Conservation (phyloP, 2,329 filamentous ascomycete genomes). For the Mycogone perniciosa region DNA sequence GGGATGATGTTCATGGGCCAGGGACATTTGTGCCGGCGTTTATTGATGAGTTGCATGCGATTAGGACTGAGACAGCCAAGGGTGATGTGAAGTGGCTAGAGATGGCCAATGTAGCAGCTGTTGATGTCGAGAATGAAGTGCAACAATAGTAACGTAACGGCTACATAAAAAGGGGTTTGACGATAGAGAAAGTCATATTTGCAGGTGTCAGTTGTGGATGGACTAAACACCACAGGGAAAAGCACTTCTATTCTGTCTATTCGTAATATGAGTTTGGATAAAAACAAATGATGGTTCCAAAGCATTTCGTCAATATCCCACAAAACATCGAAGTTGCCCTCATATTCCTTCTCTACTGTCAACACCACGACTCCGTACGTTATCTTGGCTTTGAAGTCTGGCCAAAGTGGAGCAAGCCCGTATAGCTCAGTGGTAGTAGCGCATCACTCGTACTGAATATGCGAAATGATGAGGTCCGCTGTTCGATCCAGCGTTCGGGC, state of each 20-base stretch:
- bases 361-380: too few species aligned
- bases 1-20: conserved; percentile 63
- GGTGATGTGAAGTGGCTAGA: conserved; percentile 47
- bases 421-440: conserved; percentile 5
- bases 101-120: conserved; percentile 41
- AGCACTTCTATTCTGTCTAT: too few species aligned
- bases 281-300: too few species aligned
- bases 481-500: conserved; percentile 3
- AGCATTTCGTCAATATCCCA: too few species aligned
- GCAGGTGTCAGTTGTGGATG: too few species aligned
- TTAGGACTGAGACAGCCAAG: conserved; percentile 42
- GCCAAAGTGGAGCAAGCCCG: neutral
- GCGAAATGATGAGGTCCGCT: conserved; percentile 2
- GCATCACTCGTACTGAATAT: conserved; percentile 1
- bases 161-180: too few species aligned
- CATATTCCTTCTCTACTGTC: neutral
- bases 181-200: too few species aligned
- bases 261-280: too few species aligned
- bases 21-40: conserved; percentile 84
- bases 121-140: conserved; percentile 19
- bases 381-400: too few species aligned
- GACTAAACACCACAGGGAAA: too few species aligned
- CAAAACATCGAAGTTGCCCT: neutral
- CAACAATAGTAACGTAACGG: too few species aligned
- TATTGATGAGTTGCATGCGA: conserved; percentile 60